phyloP scores from a whole-genome alignment of 2,329 filamentous ascomycete genomes.

The Daldinia sp. region DNA sequence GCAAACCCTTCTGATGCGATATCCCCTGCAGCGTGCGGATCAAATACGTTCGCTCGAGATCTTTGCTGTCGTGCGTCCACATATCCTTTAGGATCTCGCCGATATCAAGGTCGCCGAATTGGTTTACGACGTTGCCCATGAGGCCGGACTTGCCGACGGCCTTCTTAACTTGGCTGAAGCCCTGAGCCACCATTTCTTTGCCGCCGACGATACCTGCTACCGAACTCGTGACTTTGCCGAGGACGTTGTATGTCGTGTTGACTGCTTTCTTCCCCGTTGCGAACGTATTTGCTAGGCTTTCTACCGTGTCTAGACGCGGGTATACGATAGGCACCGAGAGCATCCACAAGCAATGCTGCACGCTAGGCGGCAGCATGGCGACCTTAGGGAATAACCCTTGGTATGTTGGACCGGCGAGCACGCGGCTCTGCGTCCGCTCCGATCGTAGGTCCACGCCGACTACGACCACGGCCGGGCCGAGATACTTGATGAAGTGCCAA shows the following conservation, averaged over 20 bases:
- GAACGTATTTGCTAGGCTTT: conserved; percentile 89
- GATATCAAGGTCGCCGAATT: conserved; percentile 95
- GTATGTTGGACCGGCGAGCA: conserved; percentile 95
- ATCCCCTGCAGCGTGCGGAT: conserved; percentile 97
- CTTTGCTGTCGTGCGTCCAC: conserved; percentile 98
- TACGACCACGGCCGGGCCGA: conserved; percentile 89
- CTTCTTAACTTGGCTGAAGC: conserved; percentile 95
- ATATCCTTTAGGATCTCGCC: conserved; percentile 94
- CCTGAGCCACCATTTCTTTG: conserved; percentile 89
- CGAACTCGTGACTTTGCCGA: conserved; percentile 93
- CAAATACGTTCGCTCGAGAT: conserved; percentile 94
- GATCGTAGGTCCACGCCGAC: conserved; percentile 92
- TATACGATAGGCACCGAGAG: conserved; percentile 90
- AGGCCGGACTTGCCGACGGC: conserved; percentile 94
- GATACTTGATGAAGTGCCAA: conserved; percentile 98
- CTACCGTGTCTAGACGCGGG: conserved; percentile 88
- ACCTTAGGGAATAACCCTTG: conserved; percentile 97
- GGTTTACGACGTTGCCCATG: conserved; percentile 94
- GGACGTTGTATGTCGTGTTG: conserved; percentile 93
- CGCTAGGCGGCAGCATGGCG: conserved; percentile 85
- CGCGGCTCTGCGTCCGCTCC: conserved; percentile 87
- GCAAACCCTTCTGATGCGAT: conserved; percentile 90
- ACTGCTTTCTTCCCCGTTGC: conserved; percentile 96
- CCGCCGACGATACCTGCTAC: conserved; percentile 95
- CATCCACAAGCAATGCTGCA: conserved; percentile 98